Evolutionary conservation across 345 rosid genomes (phyloP), one percentile per base, ranked within the genome.

Genomic region (Eutrema japonicum): DNA sequence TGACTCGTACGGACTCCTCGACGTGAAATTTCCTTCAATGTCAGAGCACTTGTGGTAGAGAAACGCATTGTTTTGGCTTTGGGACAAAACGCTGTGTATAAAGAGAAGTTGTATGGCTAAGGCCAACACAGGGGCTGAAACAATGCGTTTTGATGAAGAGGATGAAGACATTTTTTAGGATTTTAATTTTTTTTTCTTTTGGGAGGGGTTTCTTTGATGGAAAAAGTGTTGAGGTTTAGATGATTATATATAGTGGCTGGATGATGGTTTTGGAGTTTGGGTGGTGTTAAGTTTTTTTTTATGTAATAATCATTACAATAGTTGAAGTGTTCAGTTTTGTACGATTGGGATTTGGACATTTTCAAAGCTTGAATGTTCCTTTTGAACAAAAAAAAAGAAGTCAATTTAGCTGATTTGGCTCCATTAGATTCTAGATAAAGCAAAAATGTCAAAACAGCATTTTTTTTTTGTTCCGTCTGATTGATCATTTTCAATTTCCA

Each of bases 11-110:
- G 75, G 81, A 71, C 73, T 78, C 33, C 37, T 5, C 18, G 80
- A 49, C 10, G 81, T 79, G 80, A 83, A 86, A 54, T 72, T 82
- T 32, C 81, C 85, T 9, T 78, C 57, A 14, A 65, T 77, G 73
- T 74, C 65, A 4, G 82, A 82, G 64, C 96, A 88, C 2, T 48
- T 70, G 71, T 75, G 83, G 72, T 32, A 84, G 71, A 88, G 82
- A 38, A 77, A 76, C 52, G 76, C 66, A 63, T 76, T 76, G 61
- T 70, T 4, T 32, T 76, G 76, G 83, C 81, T 42, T 68, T 57
- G 68, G 5, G 60, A 37, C 48, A 63, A 22, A 66, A 64, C 64
- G 50, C 61, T 64, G 10, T 37, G 61, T 47, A 48, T 47, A 40
- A 10, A 54, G 37, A 76, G 37, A 63, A 76, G 11, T 38, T 22